Base-by-base conservation (phyloP, 202 grass and related monocot species). In the Cymbopogon flexuosus region DNA sequence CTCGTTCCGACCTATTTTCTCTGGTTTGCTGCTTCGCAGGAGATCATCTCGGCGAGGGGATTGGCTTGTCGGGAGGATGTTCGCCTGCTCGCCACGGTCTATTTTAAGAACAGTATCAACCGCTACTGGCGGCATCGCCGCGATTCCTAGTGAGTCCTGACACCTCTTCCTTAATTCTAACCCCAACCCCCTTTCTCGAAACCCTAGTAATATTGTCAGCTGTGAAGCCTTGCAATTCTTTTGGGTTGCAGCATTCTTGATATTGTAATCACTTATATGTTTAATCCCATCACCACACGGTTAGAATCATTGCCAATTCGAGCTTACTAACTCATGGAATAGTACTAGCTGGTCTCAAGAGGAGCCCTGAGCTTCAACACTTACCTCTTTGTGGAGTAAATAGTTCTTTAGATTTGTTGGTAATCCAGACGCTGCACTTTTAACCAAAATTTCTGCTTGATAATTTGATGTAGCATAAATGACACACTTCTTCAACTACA, bases 91-190 rank as follows among this genome's bases (percentile, higher is more conserved):
- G 96, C 96, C 41, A 95, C 96, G 0, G 96, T 98, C 40, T 98
- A 95, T 74, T 98, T 98, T 58, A 98, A 98, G 83, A 98, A 98
- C 85, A 91, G 96, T 70, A 98, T 98, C 78, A 93, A 66, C 74
- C 96, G 96, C 40, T 98, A 95, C 73, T 98, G 96, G 96, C 82
- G 96, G 30, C 70, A 89, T 56, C 87, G 96, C 54, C 90, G 92
- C 4, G 92, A 98, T 91, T 82, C 86, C 11, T 71, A 82, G 96
- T 98, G 76, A 93, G 96, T n/a, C 63, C 33, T 36, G 36, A 0
- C 31, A 58, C 41, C 3, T 66, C 40, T 14, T n/a, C 15, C 13
- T 77, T 60, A 5, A 24, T 34, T 56, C 62, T 35, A 6, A 69
- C 14, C 14, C 45, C 27, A 27, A 27, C 45, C 13, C 1, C 14